A percentile compares a stretch with the other conserved stretches of the same genome.
Evolutionary conservation across 257 asterid genomes (phyloP).

Genomic region (Capsicum baccatum): DNA sequence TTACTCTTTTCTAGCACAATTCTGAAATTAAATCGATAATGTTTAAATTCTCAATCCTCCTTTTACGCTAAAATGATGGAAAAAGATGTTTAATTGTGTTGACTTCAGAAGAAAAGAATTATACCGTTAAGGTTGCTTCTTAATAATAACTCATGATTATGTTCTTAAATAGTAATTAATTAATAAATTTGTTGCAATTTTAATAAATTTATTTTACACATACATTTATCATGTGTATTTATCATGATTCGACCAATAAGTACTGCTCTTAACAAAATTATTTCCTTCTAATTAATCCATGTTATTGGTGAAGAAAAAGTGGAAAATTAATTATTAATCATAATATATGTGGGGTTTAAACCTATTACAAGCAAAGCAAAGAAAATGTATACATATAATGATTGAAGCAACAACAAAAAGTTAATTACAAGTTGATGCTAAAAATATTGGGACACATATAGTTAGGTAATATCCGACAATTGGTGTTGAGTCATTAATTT

Average conservation of each 20-base stretch:
- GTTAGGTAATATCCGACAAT: background rate
- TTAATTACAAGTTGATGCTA: background rate
- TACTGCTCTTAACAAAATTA: background rate
- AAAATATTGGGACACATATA: background rate
- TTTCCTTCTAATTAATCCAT: background rate
- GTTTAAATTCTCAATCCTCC: background rate
- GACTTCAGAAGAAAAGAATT: background rate
- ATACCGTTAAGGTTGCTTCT: background rate
- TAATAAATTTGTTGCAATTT: too few species aligned
- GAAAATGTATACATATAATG: slow-evolving; percentile 19
- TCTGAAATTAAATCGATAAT: too few species aligned
- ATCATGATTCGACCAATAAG: too few species aligned
- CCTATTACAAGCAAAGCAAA: slow-evolving; percentile 18
- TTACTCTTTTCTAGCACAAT: too few species aligned
- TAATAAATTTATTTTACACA: too few species aligned
- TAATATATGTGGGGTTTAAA: slow-evolving; percentile 24
- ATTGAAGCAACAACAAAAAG: background rate
- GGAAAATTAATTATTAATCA: slow-evolving; percentile 16
- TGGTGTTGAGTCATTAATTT: too few species aligned
- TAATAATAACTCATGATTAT: background rate
- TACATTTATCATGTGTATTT: too few species aligned
- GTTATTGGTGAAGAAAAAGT: slow-evolving; percentile 23
- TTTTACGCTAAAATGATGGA: background rate
- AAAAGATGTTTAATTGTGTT: background rate
- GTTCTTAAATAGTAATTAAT: too few species aligned